phyloP scores from a whole-genome alignment of 2,329 filamentous ascomycete species.

The Pseudogymnoascus sp. region DNA sequence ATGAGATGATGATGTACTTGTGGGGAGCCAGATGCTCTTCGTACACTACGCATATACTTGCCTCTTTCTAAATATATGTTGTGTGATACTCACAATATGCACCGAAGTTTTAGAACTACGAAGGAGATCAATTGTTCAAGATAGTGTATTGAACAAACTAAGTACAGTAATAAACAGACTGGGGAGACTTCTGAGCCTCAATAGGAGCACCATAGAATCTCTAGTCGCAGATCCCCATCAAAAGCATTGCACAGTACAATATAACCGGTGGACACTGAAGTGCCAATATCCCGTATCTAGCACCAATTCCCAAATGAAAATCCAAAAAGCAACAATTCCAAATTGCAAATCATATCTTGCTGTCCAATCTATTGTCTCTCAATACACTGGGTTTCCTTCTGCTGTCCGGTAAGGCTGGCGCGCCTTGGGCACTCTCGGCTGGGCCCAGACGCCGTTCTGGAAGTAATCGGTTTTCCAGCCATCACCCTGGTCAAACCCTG shows the following conservation, averaged over 20 bases:
- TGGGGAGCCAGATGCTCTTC: neutral
- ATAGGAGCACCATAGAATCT: neutral
- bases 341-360: neutral
- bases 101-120: neutral
- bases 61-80: neutral
- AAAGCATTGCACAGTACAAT: neutral
- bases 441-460: neutral
- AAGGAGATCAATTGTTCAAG: neutral
- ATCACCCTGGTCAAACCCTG: neutral
- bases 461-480: slow-evolving; percentile 2
- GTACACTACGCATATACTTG: neutral
- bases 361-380: neutral
- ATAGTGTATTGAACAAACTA: neutral
- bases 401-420: neutral
- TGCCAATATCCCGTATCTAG: neutral
- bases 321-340: neutral
- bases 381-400: neutral
- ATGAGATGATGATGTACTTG: slow-evolving; percentile 4
- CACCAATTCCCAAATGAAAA: neutral
- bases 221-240: neutral
- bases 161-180: neutral
- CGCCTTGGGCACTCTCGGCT: neutral
- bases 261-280: neutral
- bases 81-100: neutral
- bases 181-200: neutral